Conservation (phyloP, 208 protist species). For the Angomonas deanei region DNA sequence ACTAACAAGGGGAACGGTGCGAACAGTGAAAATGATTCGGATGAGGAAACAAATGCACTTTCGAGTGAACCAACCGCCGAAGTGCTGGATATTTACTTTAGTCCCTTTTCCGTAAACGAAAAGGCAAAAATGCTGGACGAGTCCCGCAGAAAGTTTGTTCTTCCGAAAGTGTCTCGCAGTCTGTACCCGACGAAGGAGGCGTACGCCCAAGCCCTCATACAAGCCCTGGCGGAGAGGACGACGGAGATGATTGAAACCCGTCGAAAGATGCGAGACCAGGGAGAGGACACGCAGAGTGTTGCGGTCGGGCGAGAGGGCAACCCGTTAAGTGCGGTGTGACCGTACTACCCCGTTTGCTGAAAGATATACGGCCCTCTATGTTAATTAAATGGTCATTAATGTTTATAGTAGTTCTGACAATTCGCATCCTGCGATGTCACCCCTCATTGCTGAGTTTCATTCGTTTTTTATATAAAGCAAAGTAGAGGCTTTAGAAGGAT, state of each 20-base stretch:
- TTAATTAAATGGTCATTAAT: no score
- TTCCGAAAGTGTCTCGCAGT: slow-evolving; percentile 8
- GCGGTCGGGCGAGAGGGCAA: no score
- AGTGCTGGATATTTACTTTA: slow-evolving; percentile 29
- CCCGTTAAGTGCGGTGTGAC: no score
- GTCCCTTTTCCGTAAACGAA: slow-evolving; percentile 11
- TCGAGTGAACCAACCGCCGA: slow-evolving; percentile 1
- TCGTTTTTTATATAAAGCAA: no score
- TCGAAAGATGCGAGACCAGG: neutral
- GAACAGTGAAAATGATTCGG: neutral
- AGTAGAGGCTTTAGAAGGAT: no score
- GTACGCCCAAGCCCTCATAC: slow-evolving; percentile 14
- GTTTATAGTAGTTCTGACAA: no score
- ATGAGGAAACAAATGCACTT: neutral
- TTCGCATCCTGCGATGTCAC: no score
- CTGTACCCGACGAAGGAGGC: slow-evolving; percentile 15
- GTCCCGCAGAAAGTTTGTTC: slow-evolving; percentile 19
- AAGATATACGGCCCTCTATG: no score
- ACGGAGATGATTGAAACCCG: slow-evolving; percentile 18
- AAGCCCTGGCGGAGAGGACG: slow-evolving; percentile 15
- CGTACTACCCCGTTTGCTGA: no score
- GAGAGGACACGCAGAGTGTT: neutral
- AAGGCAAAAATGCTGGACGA: slow-evolving; percentile 25
- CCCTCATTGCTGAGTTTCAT: no score
- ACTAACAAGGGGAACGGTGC: neutral